These are phyloP conservation scores for Trichoderma orchidacearum DNA, from an alignment of 495 filamentous ascomycete genomes.

Conservation along the genomic window DNA sequence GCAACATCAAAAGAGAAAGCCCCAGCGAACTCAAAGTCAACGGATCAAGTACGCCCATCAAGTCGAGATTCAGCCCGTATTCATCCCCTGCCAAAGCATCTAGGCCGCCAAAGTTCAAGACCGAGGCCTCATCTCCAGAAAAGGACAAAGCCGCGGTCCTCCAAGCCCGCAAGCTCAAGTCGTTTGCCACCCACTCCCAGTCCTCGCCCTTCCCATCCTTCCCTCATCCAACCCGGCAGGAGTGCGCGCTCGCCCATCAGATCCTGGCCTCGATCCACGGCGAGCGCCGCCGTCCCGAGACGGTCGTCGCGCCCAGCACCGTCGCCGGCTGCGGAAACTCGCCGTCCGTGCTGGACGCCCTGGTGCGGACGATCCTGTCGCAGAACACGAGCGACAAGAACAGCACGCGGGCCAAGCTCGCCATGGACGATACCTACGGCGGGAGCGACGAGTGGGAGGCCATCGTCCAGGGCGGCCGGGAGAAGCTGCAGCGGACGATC, in stretches of 20 bases:
- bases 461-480: constrained; percentile 46
- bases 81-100: no score
- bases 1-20: neutral
- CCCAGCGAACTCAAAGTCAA: neutral
- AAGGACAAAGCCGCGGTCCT: constrained; percentile 5
- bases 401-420: constrained; percentile 52
- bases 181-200: constrained; percentile 15
- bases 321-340: constrained; percentile 77
- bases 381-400: constrained; percentile 58
- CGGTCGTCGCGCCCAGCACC: constrained; percentile 47
- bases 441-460: constrained; percentile 71
- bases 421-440: constrained; percentile 59
- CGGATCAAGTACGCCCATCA: neutral
- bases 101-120: no score
- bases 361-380: constrained; percentile 66
- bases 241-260: constrained; percentile 53
- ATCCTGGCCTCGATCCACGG: constrained; percentile 58
- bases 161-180: constrained; percentile 17
- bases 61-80: neutral
- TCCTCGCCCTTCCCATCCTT: constrained; percentile 56
- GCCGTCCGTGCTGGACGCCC: constrained; percentile 71
- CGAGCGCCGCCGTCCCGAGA: constrained; percentile 42
- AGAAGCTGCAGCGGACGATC: constrained; percentile 59
- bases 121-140: neutral
- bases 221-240: constrained; percentile 50